Percentiles rank a stretch among this genome's conserved stretches.
Conservation (phyloP, 208 protist genomes). For the Trypanosoma avium region DNA sequence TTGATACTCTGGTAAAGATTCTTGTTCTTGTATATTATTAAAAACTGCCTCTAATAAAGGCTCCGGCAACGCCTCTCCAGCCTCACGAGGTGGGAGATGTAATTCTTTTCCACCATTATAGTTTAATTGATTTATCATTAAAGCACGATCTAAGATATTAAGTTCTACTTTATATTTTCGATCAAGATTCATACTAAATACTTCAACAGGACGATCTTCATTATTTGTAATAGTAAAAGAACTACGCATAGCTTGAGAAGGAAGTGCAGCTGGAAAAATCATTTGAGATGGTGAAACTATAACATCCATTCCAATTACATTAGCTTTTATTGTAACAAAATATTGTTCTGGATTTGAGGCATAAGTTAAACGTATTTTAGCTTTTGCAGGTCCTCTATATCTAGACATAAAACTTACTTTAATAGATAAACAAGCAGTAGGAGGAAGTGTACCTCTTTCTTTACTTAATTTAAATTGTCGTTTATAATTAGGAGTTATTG, state of each 20-base stretch:
- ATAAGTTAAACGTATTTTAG: constrained; percentile 57
- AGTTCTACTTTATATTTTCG: constrained; percentile 59
- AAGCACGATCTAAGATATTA: constrained; percentile 49
- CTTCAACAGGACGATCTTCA: constrained; percentile 81
- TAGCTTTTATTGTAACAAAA: constrained; percentile 48
- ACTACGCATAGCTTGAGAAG: constrained; percentile 57
- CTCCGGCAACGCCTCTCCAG: constrained; percentile 69
- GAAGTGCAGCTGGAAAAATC: constrained; percentile 68
- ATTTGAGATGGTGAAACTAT: constrained; percentile 47
- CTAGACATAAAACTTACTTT: constrained; percentile 69
- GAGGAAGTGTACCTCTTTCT: constrained; percentile 66
- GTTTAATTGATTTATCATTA: constrained; percentile 6
- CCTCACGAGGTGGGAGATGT: constrained; percentile 64
- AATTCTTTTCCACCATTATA: constrained; percentile 28
- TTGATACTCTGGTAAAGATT: constrained; percentile 26
- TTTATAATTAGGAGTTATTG: neutral
- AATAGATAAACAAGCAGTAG: constrained; percentile 52
- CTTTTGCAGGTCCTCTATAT: constrained; percentile 21
- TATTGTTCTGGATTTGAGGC: constrained; percentile 53
- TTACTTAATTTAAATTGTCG: constrained; percentile 71
- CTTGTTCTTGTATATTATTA: constrained; percentile 27
- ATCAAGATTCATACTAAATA: constrained; percentile 90
- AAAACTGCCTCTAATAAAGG: constrained; percentile 73
- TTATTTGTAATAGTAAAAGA: constrained; percentile 84
- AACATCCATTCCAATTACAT: constrained; percentile 37